These are phyloP conservation scores for Pseudevernia furfuracea DNA, from an alignment of 495 filamentous ascomycete genomes.

Conservation along the genomic window DNA sequence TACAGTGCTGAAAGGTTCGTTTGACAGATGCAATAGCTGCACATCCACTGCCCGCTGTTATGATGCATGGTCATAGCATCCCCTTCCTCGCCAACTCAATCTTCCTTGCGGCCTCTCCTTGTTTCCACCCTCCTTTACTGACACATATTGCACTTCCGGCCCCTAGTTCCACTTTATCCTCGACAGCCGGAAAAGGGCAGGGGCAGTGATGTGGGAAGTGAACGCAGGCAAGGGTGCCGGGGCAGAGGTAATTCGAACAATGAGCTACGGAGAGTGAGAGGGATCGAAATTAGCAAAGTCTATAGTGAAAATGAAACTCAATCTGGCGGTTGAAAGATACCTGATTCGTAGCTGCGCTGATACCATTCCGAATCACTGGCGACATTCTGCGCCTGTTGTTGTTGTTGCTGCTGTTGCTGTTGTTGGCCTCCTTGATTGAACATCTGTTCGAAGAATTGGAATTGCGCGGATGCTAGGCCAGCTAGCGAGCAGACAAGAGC, in stretches of 20 bases:
- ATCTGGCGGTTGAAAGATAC: conserved; percentile 31
- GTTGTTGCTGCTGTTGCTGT: conserved; percentile 51
- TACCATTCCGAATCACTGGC: conserved; percentile 73
- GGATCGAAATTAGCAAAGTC: conserved; percentile 1
- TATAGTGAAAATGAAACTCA: background rate
- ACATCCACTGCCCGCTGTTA: background rate
- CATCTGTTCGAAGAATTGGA: conserved; percentile 87
- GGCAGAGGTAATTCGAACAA: conserved; percentile 88
- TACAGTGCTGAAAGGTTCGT: too few species aligned
- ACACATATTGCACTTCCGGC: conserved; percentile 76
- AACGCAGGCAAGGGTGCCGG: conserved; percentile 81
- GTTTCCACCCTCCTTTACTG: conserved; percentile 72
- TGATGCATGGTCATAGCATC: conserved; percentile 48
- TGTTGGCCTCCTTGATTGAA: conserved; percentile 52
- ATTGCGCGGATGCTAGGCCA: conserved; percentile 55
- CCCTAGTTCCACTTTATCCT: conserved; percentile 83
- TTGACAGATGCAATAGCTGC: background rate
- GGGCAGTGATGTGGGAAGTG: conserved; percentile 92
- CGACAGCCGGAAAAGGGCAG: conserved; percentile 68
- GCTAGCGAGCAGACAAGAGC: conserved; percentile 41
- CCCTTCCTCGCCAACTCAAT: conserved; percentile 79
- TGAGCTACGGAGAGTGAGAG: conserved; percentile 50
- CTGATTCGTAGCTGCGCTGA: conserved; percentile 57
- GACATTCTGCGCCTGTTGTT: conserved; percentile 62
- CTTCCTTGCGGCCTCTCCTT: conserved; percentile 65